phyloP scores from a whole-genome alignment of 179 eudicot genomes.

The Actinidia arguta region DNA sequence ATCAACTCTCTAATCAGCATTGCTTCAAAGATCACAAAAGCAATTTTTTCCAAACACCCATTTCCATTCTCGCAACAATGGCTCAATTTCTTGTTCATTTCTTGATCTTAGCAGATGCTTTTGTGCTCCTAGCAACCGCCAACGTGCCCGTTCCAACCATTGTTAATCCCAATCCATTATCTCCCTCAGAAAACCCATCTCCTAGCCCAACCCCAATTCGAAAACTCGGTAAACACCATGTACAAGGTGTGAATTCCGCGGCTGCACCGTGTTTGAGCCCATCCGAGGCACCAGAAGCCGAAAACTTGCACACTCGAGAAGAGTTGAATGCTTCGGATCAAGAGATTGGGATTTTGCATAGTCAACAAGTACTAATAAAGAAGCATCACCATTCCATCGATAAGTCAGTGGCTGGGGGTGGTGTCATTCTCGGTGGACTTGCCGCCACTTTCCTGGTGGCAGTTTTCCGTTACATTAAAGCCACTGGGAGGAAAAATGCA shows the following conservation, averaged over 20 bases:
- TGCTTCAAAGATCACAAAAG: neutral
- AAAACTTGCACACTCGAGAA: too few relatives aligned
- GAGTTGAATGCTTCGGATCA: slow-evolving; percentile 7
- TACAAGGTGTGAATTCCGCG: neutral
- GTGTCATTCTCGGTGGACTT: slow-evolving; percentile 62
- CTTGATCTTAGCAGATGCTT: slow-evolving; percentile 27
- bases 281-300: slow-evolving; percentile 11
- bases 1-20: neutral
- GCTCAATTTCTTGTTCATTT: slow-evolving; percentile 26
- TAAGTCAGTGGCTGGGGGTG: slow-evolving; percentile 54
- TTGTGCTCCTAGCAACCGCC: too few relatives aligned
- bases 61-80: slow-evolving; percentile 20
- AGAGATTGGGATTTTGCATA: neutral
- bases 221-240: slow-evolving; percentile 23
- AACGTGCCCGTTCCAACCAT: too few relatives aligned
- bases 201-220: slow-evolving; percentile 18
- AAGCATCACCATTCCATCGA: slow-evolving; percentile 29
- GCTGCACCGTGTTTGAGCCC: slow-evolving; percentile 29
- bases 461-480: slow-evolving; percentile 52
- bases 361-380: slow-evolving; percentile 14
- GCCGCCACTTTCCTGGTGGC: slow-evolving; percentile 48
- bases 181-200: too few relatives aligned
- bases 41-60: neutral
- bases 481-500: slow-evolving; percentile 41
- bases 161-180: too few relatives aligned